Base-by-base conservation (phyloP, 1,284 basidiomycete species). In the Papiliotrema nemorosa region DNA sequence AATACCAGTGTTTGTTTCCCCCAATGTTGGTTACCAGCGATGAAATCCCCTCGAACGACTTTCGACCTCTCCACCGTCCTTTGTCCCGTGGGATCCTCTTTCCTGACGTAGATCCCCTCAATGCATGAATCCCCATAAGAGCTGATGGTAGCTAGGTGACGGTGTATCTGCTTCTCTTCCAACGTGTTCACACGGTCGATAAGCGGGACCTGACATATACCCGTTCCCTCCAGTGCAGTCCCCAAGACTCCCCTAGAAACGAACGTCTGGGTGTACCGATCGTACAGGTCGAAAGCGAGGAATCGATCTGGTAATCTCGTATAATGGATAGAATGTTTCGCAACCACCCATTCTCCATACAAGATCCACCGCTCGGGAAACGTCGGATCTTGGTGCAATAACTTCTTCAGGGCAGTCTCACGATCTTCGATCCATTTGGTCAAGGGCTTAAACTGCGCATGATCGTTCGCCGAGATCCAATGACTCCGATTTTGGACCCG, bases 11-110 rank as follows among this genome's bases (percentile, higher is more conserved):
- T n/a, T n/a, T n/a, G n/a, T n/a, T 72, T 77, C 4, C 77, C 76
- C 83, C 83, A 84, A 58, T 84, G 82, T 55, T 83, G 80, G 60
- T 84, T 82, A 3, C 82, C 82, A 44, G 81, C 74, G 57, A 84
- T 82, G 56, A 84, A 84, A 64, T 84, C 82, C 5, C 76, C 73
- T 18, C 82, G 70, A n/a, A 85, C 82, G 3, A 83, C 77, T 66
- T 84, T 84, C 5, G 78, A 78, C 47, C 82, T 72, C 21, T 68
- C 65, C 3, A 78, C 55, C 0, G 82, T 80, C 33, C 47, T 16
- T 13, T 16, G 59, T 2, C 74, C 70, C 16, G 67, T 66, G 36
- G 57, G 38, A 37, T 54, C 70, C 63, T 84, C 82, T 0, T 79
- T 67, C 66, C 83, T 83, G 46, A 84, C 71, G 64, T 83, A 84